Evolutionary conservation across 164 flowering plant species (phyloP), one percentile per base, ranked within the genome.

Genomic region (Stephania japonica): DNA sequence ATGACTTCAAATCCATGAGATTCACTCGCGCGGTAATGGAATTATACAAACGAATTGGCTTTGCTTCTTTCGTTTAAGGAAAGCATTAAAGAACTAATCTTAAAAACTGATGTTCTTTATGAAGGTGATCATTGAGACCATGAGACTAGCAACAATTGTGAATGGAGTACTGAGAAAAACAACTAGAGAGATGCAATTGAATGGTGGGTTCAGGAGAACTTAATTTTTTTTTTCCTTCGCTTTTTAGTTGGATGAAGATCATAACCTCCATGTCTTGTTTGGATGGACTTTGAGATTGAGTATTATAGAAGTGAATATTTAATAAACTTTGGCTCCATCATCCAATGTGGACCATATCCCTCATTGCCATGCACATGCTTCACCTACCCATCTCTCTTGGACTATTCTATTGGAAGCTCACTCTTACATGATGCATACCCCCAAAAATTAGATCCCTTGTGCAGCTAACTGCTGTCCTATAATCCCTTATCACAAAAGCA

Each of bases 141-240:
- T 79, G 73, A 84, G 90, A 79, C 47, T 87, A 66, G 87, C 88
- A 18, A 84, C 85, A 2, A 66, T 87, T 74, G 85, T 85, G 18
- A 84, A 83, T 83, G 90, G 90, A 65, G 81, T 84, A n/a, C 21
- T 85, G 41, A 83, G 90, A 75, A 81, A 79, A 69, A 81, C 90
- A 71, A 80, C 84, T 3, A 25, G 73, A 25, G 85, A 85, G 16
- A 79, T 85, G 71, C 82, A 86, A 76, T 27, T 86, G 79, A 86
- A 85, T 73, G 89, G 89, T 85, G 67, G 19, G 78, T 75, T 70
- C 67, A 53, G 8, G 64, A 71, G 43, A 32, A 59, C 13, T 56
- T 19, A 64, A n/a, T 44, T 47, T 7, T 5, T 12, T 63, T 49
- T 32, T 65, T 6, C 38, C 38, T 32, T 32, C 4, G 38, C 38